phyloP scores from a whole-genome alignment of 495 filamentous ascomycete genomes.

The Trichoderma virens region DNA sequence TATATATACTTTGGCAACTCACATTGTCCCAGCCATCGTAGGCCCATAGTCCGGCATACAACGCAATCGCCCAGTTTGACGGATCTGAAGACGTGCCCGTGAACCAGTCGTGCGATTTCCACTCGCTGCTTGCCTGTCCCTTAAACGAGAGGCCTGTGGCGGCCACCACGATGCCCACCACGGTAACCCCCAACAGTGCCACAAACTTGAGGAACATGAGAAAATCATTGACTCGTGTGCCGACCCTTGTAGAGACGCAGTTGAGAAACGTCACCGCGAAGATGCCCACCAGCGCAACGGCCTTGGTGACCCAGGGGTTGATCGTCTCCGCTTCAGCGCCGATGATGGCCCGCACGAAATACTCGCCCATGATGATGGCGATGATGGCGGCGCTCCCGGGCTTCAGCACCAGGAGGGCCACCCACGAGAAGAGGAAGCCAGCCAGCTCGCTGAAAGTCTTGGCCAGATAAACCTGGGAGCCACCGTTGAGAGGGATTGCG shows the following conservation, averaged over 20 bases:
- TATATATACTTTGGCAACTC: constrained; percentile 26
- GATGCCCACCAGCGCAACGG: constrained; percentile 71
- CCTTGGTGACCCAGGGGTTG: constrained; percentile 85
- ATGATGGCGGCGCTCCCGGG: constrained; percentile 91
- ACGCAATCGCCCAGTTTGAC: constrained; percentile 78
- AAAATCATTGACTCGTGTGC: constrained; percentile 73
- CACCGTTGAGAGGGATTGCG: constrained; percentile 92
- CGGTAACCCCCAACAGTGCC: constrained; percentile 76
- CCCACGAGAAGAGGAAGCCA: constrained; percentile 94
- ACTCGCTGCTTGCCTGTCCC: constrained; percentile 70
- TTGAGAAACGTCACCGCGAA: constrained; percentile 74
- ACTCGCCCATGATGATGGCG: constrained; percentile 92
- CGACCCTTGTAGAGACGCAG: constrained; percentile 81
- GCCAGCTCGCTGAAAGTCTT: constrained; percentile 93
- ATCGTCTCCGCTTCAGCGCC: constrained; percentile 41
- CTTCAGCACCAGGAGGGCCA: constrained; percentile 87
- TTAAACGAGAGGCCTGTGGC: constrained; percentile 71
- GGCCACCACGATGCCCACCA: constrained; percentile 86
- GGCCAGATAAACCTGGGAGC: constrained; percentile 82
- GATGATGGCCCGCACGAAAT: constrained; percentile 39
- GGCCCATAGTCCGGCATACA: constrained; percentile 95
- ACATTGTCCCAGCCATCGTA: constrained; percentile 99
- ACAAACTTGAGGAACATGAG: constrained; percentile 97
- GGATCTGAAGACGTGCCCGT: constrained; percentile 72
- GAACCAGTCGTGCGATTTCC: constrained; percentile 86